Percentiles rank a stretch among this genome's conserved stretches.
Evolutionary conservation across 2,329 filamentous ascomycete genomes (phyloP).

Genomic region (Penicillium sp.): DNA sequence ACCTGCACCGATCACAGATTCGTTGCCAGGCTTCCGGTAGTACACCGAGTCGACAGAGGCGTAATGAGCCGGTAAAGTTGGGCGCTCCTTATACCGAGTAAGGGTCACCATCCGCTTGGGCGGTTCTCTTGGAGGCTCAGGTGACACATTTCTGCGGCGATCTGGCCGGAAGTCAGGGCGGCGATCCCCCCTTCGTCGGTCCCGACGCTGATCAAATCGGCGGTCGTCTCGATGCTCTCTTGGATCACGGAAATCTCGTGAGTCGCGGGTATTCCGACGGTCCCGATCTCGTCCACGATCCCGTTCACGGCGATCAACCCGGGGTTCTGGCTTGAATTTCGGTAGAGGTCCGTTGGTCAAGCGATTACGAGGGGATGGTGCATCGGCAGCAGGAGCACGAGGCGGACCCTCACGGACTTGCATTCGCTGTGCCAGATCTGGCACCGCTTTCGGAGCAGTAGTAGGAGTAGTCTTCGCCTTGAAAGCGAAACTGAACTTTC

Average conservation of each 20-base stretch:
- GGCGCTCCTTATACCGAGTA: slow-evolving; percentile 70
- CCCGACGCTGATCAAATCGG: slow-evolving; percentile 42
- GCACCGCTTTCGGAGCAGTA: slow-evolving; percentile 53
- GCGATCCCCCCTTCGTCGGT: slow-evolving; percentile 37
- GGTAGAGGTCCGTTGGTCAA: slow-evolving; percentile 39
- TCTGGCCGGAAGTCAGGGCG: slow-evolving; percentile 39
- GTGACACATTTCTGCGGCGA: slow-evolving; percentile 51
- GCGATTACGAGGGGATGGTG: slow-evolving; percentile 40
- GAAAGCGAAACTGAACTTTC: slow-evolving; percentile 91
- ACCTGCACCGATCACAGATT: slow-evolving; percentile 91
- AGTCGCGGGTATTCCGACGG: slow-evolving; percentile 37
- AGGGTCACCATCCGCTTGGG: slow-evolving; percentile 67
- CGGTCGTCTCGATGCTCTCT: slow-evolving; percentile 40
- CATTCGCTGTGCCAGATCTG: slow-evolving; percentile 52
- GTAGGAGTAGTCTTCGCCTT: slow-evolving; percentile 71
- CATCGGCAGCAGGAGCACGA: slow-evolving; percentile 30
- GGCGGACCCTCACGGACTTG: slow-evolving; percentile 42
- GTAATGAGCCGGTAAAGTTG: slow-evolving; percentile 70
- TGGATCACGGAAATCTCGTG: slow-evolving; percentile 35
- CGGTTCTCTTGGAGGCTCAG: slow-evolving; percentile 42
- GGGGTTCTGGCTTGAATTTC: slow-evolving; percentile 42
- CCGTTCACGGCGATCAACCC: slow-evolving; percentile 47
- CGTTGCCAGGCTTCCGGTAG: slow-evolving; percentile 93
- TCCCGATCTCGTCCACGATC: slow-evolving; percentile 22
- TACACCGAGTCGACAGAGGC: slow-evolving; percentile 84